Percentiles rank a stretch among this genome's conserved stretches.
Evolutionary conservation across 345 rosid genomes (phyloP).

Genomic region (Mallotus nudiflorus): DNA sequence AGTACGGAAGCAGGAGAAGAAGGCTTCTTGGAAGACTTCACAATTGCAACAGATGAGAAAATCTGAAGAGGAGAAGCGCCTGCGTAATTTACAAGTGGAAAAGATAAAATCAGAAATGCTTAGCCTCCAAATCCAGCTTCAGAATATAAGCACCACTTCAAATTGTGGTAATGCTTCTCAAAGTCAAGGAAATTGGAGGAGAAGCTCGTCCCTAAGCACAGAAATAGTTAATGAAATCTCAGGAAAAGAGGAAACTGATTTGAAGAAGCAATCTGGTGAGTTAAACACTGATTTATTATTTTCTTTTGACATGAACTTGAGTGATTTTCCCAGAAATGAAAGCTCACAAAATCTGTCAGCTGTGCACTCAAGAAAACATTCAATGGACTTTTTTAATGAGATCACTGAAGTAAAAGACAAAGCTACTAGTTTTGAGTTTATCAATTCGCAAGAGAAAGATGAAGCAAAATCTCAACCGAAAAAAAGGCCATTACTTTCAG

Average conservation of each 20-base stretch:
- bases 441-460: slow-evolving; percentile 11
- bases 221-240: slow-evolving; percentile 1
- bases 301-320: slow-evolving; percentile 19
- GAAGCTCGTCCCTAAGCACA: slow-evolving; percentile 12
- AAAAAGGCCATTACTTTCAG: slow-evolving; percentile 30
- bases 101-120: slow-evolving; percentile 56
- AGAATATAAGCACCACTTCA: slow-evolving; percentile 20
- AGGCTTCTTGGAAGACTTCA: slow-evolving; percentile 47
- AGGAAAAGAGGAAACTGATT: slow-evolving; percentile 5
- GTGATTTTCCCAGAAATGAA: slow-evolving; percentile 26
- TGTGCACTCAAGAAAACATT: slow-evolving; percentile 21
- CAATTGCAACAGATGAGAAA: slow-evolving; percentile 42
- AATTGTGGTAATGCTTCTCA: slow-evolving; percentile 16
- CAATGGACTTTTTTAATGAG: slow-evolving; percentile 19
- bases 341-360: slow-evolving; percentile 12
- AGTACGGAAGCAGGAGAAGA: slow-evolving; percentile 44
- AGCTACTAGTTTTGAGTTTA: slow-evolving; percentile 9
- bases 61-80: slow-evolving; percentile 44
- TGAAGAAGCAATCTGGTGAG: slow-evolving; percentile 12
- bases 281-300: slow-evolving; percentile 17
- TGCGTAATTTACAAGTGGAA: slow-evolving; percentile 48
- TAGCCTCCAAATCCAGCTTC: slow-evolving; percentile 43
- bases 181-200: slow-evolving; percentile 22
- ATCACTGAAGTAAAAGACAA: slow-evolving; percentile 21
- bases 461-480: slow-evolving; percentile 18